A percentile compares a stretch with the other conserved stretches of the same genome.
These are phyloP conservation scores for Cutaneotrichosporon dermatis DNA, from an alignment of 1,284 basidiomycete genomes.

Conservation along the genomic window DNA sequence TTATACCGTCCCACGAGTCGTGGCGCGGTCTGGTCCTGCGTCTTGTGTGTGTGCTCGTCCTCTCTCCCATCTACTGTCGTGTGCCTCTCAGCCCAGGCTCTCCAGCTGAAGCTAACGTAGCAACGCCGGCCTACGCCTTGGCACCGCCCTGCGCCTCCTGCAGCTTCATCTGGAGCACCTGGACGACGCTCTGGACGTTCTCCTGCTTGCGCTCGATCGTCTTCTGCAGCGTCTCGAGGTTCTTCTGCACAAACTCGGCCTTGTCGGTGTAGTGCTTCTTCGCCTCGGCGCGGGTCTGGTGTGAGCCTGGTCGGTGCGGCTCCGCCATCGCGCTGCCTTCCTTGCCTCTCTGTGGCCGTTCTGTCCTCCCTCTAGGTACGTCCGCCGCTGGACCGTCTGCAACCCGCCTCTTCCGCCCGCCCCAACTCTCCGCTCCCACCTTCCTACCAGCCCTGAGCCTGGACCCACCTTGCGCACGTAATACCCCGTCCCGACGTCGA, in stretches of 20 bases:
- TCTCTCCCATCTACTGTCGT: not conserved
- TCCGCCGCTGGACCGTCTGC: no score
- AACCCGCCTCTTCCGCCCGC: no score
- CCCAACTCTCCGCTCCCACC: no score
- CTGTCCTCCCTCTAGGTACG: no score
- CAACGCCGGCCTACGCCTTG: conserved; percentile 1
- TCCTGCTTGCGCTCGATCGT: conserved; percentile 85
- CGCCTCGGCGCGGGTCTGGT: conserved; percentile 72
- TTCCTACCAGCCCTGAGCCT: not conserved
- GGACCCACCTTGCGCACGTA: conserved; percentile 81
- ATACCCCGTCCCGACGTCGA: conserved; percentile 95
- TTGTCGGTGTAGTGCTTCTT: conserved; percentile 70
- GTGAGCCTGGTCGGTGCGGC: not conserved
- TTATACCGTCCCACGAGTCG: not conserved
- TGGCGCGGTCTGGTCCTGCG: not conserved
- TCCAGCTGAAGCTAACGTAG: not conserved
- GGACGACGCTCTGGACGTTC: conserved; percentile 68
- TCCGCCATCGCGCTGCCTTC: no score
- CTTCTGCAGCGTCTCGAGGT: conserved; percentile 75
- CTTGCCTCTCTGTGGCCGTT: no score
- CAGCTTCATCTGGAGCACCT: conserved; percentile 72
- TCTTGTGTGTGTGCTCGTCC: not conserved
- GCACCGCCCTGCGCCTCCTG: conserved; percentile 33
- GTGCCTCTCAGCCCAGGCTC: not conserved
- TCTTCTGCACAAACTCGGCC: conserved; percentile 69